phyloP scores from a whole-genome alignment of 495 filamentous ascomycete genomes.

The Penicillium bovifimosum region DNA sequence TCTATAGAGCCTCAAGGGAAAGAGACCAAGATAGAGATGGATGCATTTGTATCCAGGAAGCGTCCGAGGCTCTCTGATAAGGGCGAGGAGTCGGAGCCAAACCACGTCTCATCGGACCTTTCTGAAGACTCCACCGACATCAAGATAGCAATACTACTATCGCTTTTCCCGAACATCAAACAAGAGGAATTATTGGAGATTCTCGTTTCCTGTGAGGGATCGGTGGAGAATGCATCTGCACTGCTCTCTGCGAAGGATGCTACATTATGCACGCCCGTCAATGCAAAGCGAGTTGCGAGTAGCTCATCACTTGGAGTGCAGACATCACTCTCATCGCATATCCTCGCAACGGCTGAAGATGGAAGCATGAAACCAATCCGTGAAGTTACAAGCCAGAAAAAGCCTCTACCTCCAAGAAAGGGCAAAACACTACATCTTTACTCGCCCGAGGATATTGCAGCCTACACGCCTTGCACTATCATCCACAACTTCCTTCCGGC shows the following conservation, averaged over 20 bases:
- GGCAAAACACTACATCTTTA: slow-evolving; percentile 80
- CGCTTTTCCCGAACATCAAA: slow-evolving; percentile 59
- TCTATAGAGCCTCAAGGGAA: background rate
- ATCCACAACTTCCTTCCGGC: slow-evolving; percentile 83
- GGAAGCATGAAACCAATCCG: slow-evolving; percentile 19
- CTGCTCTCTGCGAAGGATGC: slow-evolving; percentile 38
- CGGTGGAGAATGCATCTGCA: slow-evolving; percentile 56
- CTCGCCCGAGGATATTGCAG: slow-evolving; percentile 68
- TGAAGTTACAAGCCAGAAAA: slow-evolving; percentile 34
- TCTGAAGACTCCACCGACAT: slow-evolving; percentile 75
- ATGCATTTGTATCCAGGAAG: slow-evolving; percentile 53
- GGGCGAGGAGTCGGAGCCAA: background rate
- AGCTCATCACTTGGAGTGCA: slow-evolving; percentile 27
- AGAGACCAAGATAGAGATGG: slow-evolving; percentile 36
- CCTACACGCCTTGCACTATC: slow-evolving; percentile 80
- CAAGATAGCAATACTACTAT: slow-evolving; percentile 78
- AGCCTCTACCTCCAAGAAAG: slow-evolving; percentile 55
- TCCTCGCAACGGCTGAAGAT: slow-evolving; percentile 27
- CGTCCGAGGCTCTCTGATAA: slow-evolving; percentile 31
- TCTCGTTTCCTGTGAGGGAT: slow-evolving; percentile 71
- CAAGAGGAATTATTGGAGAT: slow-evolving; percentile 69
- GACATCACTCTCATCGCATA: slow-evolving; percentile 43
- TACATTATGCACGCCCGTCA: background rate
- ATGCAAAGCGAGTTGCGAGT: slow-evolving; percentile 29
- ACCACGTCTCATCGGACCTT: background rate